Conservation (phyloP, 2,329 filamentous ascomycete species). For the Corinectria fuckeliana region DNA sequence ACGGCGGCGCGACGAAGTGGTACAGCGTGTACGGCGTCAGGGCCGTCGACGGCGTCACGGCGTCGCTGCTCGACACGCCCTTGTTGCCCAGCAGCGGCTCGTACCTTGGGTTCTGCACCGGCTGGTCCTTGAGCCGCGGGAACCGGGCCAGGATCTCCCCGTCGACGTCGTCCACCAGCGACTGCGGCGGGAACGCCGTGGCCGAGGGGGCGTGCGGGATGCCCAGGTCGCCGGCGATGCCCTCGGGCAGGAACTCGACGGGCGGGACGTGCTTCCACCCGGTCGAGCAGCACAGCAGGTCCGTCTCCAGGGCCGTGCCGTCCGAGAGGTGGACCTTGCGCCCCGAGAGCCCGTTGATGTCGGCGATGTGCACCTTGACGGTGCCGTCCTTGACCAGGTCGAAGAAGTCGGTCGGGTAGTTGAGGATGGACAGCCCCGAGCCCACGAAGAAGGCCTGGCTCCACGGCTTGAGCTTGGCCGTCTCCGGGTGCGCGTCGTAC, state of each 20-base stretch:
- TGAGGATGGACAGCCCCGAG: slow-evolving; percentile 58
- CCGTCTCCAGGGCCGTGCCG: slow-evolving; percentile 53
- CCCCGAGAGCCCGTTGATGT: slow-evolving; percentile 50
- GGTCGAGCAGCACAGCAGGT: slow-evolving; percentile 62
- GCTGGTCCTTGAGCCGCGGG: slow-evolving; percentile 59
- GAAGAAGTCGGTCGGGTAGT: slow-evolving; percentile 58
- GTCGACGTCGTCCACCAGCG: slow-evolving; percentile 53
- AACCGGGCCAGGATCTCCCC: slow-evolving; percentile 59
- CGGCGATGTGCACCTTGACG: slow-evolving; percentile 53
- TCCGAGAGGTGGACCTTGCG: slow-evolving; percentile 58
- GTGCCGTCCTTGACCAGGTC: slow-evolving; percentile 58
- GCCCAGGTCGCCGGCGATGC: slow-evolving; percentile 55
- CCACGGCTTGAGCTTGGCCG: slow-evolving; percentile 50
- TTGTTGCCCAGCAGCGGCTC: slow-evolving; percentile 50
- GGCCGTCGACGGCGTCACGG: slow-evolving; percentile 29
- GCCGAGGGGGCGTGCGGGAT: slow-evolving; percentile 50
- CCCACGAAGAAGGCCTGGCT: slow-evolving; percentile 54
- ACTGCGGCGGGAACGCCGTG: slow-evolving; percentile 31
- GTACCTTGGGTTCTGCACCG: slow-evolving; percentile 54
- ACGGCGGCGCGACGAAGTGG: slow-evolving; percentile 54
- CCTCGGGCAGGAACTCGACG: slow-evolving; percentile 58
- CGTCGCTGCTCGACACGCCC: slow-evolving; percentile 44
- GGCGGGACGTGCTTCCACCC: slow-evolving; percentile 64
- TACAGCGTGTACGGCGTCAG: slow-evolving; percentile 49
- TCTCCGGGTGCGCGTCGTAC: slow-evolving; percentile 51